phyloP scores from a whole-genome alignment of 768 basidiomycete species.

The Holtermanniella nyarrowii region DNA sequence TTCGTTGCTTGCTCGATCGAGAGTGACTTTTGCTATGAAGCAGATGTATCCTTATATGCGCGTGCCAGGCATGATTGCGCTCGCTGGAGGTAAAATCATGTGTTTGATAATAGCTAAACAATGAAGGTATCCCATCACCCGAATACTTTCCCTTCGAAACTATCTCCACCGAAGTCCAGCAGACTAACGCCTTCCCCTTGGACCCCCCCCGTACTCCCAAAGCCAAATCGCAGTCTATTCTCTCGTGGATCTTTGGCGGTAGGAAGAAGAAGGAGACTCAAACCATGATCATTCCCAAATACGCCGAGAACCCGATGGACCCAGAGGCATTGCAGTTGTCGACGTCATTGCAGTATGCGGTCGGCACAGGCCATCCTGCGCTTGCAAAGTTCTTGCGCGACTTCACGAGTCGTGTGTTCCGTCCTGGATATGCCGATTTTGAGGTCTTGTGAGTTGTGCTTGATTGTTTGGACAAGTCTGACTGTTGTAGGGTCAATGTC shows the following conservation, averaged over 20 bases:
- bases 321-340: slow-evolving; percentile 52
- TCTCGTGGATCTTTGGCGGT: slow-evolving; percentile 34
- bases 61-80: slow-evolving; percentile 47
- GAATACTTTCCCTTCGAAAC: slow-evolving; percentile 54
- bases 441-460: slow-evolving; percentile 41
- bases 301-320: slow-evolving; percentile 40
- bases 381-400: slow-evolving; percentile 52
- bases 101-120: slow-evolving; percentile 3
- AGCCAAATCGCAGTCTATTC: slow-evolving; percentile 21
- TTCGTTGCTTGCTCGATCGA: slow-evolving; percentile 48
- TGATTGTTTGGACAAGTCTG: slow-evolving; percentile 56
- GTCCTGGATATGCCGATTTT: slow-evolving; percentile 53
- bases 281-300: slow-evolving; percentile 55
- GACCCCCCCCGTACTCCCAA: slow-evolving; percentile 31
- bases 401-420: slow-evolving; percentile 48
- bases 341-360: slow-evolving; percentile 60
- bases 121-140: slow-evolving; percentile 55
- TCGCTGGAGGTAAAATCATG: slow-evolving; percentile 56
- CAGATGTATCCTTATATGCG: slow-evolving; percentile 54
- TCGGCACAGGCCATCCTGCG: slow-evolving; percentile 51
- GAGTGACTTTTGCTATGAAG: slow-evolving; percentile 55
- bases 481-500: slow-evolving; percentile 44
- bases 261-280: slow-evolving; percentile 43
- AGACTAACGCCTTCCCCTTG: slow-evolving; percentile 48
- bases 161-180: slow-evolving; percentile 51